Base-by-base conservation (phyloP, 1,139 yeast species). In the Chernovozyma sophiae-reginae region DNA sequence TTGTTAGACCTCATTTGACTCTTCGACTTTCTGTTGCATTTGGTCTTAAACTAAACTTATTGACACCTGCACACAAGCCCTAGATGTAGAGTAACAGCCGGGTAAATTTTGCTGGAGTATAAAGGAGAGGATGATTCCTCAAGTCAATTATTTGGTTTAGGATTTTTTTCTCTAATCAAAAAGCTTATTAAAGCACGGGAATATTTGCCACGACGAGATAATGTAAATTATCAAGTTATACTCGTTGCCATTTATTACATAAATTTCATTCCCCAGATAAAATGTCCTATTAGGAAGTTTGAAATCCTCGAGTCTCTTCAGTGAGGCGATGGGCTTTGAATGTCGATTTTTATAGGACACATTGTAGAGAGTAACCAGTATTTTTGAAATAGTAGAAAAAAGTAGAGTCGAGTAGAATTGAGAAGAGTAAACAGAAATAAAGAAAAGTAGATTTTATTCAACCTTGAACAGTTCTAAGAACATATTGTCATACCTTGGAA, bases 141-240 rank as follows among this genome's bases (percentile, higher is more conserved):
- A 6, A 10, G 10, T 20, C 6, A 10, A 20, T 38, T 25, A 14
- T 26, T 26, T 12, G 8, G 8, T 26, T 26, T 10, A 20, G 23
- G 13, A 31, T 43, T 48, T 52, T 45, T 47, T 65, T 67, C 69
- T 52, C 52, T 56, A 75, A 75, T 74, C 80, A 75, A 77, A 77
- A 77, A 73, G 77, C 63, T 55, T 56, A 58, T 49, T 51, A 55
- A 56, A 59, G 55, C 50, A 58, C 66, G 81, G 81, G 77, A 74
- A 73, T 65, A 71, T 73, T 74, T 77, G 82, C 82, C 82, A 77
- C 82, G 82, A 66, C 81, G 81, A 65, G 74, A 62, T 72, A 69
- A 75, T 71, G 78, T 61, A 70, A 46, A 71, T 66, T 64, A 67
- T 72, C 79, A 74, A 75, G 79, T 75, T 72, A 72, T 66, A 60